phyloP scores from a whole-genome alignment of 768 basidiomycete species.

The Thelephora aurantiotincta region DNA sequence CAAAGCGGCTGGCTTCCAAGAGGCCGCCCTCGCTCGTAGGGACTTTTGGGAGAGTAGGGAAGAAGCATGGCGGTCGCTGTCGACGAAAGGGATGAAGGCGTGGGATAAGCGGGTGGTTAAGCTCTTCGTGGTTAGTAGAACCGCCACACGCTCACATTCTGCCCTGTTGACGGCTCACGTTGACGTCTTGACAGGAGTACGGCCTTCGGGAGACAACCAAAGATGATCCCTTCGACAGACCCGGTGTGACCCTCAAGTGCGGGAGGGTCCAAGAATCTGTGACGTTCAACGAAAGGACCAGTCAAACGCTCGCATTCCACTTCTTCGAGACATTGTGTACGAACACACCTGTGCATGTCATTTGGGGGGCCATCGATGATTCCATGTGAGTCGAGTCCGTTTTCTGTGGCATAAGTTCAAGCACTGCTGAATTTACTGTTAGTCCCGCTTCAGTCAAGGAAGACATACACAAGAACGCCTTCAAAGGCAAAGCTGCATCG shows the following conservation, averaged over 20 bases:
- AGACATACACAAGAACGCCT: background rate
- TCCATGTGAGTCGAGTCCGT: conserved; percentile 19
- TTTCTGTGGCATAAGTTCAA: background rate
- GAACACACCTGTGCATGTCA: conserved; percentile 27
- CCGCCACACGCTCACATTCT: background rate
- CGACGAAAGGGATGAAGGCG: conserved; percentile 23
- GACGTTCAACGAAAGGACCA: conserved; percentile 25
- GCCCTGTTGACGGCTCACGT: background rate
- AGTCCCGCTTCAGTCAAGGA: conserved; percentile 1
- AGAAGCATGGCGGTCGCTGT: conserved; percentile 25
- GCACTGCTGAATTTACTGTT: background rate
- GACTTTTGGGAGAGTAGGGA: conserved; percentile 39
- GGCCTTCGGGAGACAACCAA: conserved; percentile 30
- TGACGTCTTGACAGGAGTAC: conserved; percentile 19
- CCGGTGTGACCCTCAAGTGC: conserved; percentile 37
- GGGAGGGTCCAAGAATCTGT: conserved; percentile 31
- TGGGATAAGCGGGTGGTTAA: conserved; percentile 38
- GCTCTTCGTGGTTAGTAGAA: conserved; percentile 24
- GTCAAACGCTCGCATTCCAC: conserved; percentile 19
- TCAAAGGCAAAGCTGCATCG: conserved; percentile 1
- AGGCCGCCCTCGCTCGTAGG: conserved; percentile 24
- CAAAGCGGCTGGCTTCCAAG: conserved; percentile 8
- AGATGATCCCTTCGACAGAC: conserved; percentile 24
- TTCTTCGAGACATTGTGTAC: conserved; percentile 19
- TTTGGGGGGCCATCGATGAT: conserved; percentile 32